Conservation (phyloP, 192 early-diverging fungal species). For the Mortierella hygrophila region DNA sequence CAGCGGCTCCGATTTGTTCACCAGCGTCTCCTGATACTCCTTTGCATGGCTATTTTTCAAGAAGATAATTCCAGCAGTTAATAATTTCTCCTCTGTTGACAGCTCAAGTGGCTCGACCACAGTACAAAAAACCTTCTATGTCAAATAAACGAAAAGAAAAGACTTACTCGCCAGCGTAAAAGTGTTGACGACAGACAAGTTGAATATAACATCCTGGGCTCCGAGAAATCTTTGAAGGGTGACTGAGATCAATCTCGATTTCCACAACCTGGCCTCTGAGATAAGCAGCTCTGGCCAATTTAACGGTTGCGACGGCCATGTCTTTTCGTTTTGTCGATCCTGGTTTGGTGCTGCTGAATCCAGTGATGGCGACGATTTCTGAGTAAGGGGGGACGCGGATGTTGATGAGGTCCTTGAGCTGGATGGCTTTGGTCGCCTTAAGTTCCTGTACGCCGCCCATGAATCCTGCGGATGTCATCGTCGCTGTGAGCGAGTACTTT, state of each 20-base stretch:
- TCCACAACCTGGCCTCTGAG: constrained; percentile 17
- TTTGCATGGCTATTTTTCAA: constrained; percentile 22
- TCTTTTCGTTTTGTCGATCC: neutral
- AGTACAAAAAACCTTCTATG: too few species aligned
- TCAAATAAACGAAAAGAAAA: neutral
- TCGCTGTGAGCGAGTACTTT: constrained; percentile 21
- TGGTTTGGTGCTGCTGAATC: neutral
- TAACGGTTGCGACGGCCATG: constrained; percentile 6
- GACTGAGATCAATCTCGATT: constrained; percentile 26
- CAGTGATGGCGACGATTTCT: neutral
- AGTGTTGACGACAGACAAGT: constrained; percentile 21
- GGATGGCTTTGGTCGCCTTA: constrained; percentile 9
- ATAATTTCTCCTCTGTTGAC: neutral
- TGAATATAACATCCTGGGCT: constrained; percentile 33
- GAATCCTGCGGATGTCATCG: constrained; percentile 14
- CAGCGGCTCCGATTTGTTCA: constrained; percentile 4
- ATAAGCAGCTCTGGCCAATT: constrained; percentile 15
- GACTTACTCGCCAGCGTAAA: constrained; percentile 40
- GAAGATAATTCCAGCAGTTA: neutral
- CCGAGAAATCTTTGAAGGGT: constrained; percentile 21
- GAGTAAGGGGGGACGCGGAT: constrained; percentile 8
- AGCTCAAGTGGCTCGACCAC: neutral
- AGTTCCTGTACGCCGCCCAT: constrained; percentile 21
- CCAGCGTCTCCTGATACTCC: constrained; percentile 23
- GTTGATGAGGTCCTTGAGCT: constrained; percentile 32